Conservation (phyloP, 169 alveolate species). For the Plasmodium falciparum region DNA sequence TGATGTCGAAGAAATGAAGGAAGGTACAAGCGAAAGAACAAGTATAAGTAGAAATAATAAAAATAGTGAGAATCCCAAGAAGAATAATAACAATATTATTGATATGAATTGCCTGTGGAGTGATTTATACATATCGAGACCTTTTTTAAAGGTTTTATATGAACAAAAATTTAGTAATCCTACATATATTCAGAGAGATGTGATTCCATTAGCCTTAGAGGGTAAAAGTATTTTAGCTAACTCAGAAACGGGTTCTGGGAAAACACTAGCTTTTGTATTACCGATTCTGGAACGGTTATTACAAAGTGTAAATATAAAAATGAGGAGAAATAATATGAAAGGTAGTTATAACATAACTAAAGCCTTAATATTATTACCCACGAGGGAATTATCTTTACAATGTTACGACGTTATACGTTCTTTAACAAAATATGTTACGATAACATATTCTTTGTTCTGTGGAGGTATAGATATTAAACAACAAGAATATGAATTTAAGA, state of each 20-base stretch:
- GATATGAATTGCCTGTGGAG: slow-evolving; percentile 61
- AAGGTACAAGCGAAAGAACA: neutral
- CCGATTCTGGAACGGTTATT: slow-evolving; percentile 91
- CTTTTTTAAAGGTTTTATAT: slow-evolving; percentile 84
- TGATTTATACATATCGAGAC: slow-evolving; percentile 47
- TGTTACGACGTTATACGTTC: slow-evolving; percentile 87
- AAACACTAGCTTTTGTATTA: slow-evolving; percentile 91
- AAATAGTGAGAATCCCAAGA: neutral
- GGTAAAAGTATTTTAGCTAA: slow-evolving; percentile 91
- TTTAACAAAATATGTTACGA: slow-evolving; percentile 86
- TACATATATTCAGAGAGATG: slow-evolving; percentile 90
- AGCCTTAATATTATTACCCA: slow-evolving; percentile 91
- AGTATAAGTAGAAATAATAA: neutral
- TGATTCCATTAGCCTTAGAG: slow-evolving; percentile 91
- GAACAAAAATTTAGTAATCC: slow-evolving; percentile 88
- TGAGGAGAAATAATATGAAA: slow-evolving; percentile 70
- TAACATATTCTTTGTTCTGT: slow-evolving; percentile 84
- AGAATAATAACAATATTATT: slow-evolving; percentile 3
- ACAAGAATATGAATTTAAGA: slow-evolving; percentile 91
- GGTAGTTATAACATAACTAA: slow-evolving; percentile 85
- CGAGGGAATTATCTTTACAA: slow-evolving; percentile 94
- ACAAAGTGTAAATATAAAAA: slow-evolving; percentile 84
- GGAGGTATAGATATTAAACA: slow-evolving; percentile 92
- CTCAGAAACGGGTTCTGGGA: slow-evolving; percentile 95
- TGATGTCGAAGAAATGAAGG: neutral